phyloP scores from a whole-genome alignment of 1,139 yeast genomes.

The Pneumocystis wakefieldiae region DNA sequence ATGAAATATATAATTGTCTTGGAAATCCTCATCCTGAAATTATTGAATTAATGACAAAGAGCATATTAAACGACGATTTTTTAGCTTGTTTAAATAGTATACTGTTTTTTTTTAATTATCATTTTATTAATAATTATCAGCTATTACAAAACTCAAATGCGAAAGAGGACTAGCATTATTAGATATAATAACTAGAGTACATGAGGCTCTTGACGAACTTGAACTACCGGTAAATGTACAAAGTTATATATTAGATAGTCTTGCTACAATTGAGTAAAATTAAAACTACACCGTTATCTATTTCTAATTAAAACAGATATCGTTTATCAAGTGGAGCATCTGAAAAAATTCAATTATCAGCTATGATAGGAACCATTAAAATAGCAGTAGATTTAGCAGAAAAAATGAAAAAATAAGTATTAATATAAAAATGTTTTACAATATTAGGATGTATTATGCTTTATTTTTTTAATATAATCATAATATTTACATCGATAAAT shows the following conservation, averaged over 20 bases:
- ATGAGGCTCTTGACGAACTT: constrained; percentile 49
- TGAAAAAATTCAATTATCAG: constrained; percentile 79
- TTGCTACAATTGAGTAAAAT: constrained; percentile 40
- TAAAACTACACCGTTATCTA: constrained; percentile 43
- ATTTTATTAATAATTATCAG: constrained; percentile 2
- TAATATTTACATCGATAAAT: not conserved
- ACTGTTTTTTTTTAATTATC: constrained; percentile 17
- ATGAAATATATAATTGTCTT: constrained; percentile 80
- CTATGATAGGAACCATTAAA: constrained; percentile 77
- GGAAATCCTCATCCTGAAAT: constrained; percentile 93
- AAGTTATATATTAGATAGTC: constrained; percentile 28
- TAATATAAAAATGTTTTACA: not conserved
- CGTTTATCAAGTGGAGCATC: constrained; percentile 85
- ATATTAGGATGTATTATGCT: not conserved
- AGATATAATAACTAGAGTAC: constrained; percentile 65
- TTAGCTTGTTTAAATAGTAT: constrained; percentile 57
- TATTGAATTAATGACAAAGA: constrained; percentile 55
- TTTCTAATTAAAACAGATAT: constrained; percentile 63
- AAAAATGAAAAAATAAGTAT: not conserved
- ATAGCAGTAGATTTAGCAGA: constrained; percentile 31
- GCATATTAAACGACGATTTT: constrained; percentile 81
- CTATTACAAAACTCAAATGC: constrained; percentile 32
- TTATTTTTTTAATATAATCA: not conserved
- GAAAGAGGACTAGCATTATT: constrained; percentile 77
- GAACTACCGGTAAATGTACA: constrained; percentile 24